Conservation (phyloP, 805 yeast species). For the Ogataea haglerorum region DNA sequence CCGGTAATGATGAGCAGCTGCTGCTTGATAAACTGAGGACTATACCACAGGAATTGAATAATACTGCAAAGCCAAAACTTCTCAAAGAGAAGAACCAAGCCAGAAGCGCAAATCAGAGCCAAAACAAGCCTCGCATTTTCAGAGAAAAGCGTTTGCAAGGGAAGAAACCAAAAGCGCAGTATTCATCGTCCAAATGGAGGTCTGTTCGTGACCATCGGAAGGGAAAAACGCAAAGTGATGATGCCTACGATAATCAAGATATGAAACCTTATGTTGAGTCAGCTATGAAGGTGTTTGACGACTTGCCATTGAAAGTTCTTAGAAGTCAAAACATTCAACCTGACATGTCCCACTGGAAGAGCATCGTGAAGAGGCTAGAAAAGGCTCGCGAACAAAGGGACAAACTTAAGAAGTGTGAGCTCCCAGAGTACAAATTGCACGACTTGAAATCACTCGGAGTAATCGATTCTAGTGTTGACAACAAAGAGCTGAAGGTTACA, state of each 20-base stretch:
- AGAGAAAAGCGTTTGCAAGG: too few species aligned
- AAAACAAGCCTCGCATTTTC: too few species aligned
- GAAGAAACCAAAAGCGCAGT: too few species aligned
- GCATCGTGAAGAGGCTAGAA: background rate
- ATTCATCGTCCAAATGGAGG: too few species aligned
- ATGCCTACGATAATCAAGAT: background rate
- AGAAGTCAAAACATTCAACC: background rate
- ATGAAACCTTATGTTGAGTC: background rate
- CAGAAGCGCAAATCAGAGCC: too few species aligned
- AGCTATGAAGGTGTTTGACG: background rate
- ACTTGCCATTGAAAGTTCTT: background rate
- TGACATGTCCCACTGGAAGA: background rate
- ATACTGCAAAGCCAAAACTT: background rate
- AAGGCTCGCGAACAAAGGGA: conserved; percentile 3
- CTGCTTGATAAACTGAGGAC: background rate
- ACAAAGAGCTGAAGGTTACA: background rate
- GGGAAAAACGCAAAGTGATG: background rate
- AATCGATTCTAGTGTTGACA: conserved; percentile 3
- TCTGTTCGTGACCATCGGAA: background rate
- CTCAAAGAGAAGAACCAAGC: background rate
- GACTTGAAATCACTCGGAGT: background rate
- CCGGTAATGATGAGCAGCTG: background rate
- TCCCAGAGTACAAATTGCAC: background rate
- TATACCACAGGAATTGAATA: background rate
- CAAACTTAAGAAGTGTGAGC: background rate